These are phyloP conservation scores for Chaetomium sp. DNA, from an alignment of 2,329 filamentous ascomycete species.

Conservation along the genomic window DNA sequence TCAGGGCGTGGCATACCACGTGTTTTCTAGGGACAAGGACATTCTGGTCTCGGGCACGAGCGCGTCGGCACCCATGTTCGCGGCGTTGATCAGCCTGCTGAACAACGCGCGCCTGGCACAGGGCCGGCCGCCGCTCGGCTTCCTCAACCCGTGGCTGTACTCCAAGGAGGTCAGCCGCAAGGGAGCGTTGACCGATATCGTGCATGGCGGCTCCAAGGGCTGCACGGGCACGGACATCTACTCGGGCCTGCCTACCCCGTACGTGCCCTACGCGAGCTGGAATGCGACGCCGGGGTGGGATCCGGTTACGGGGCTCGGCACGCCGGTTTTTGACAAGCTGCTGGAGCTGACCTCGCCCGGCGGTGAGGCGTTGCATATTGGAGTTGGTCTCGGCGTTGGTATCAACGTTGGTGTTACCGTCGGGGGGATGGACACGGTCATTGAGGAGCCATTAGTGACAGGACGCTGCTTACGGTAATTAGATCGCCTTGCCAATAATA, in stretches of 20 bases:
- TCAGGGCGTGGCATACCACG: slow-evolving; percentile 47
- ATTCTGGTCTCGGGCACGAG: slow-evolving; percentile 37
- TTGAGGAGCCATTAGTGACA: neutral
- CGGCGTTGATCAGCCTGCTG: slow-evolving; percentile 46
- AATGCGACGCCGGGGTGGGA: slow-evolving; percentile 41
- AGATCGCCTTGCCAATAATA: neutral
- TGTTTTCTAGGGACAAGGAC: slow-evolving; percentile 34
- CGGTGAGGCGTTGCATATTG: slow-evolving; percentile 7
- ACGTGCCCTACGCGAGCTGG: slow-evolving; percentile 32
- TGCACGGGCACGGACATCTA: slow-evolving; percentile 20
- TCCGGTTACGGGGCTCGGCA: slow-evolving; percentile 39
- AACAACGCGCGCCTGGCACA: slow-evolving; percentile 46
- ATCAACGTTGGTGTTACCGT: neutral
- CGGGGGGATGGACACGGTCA: neutral
- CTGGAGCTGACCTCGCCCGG: slow-evolving; percentile 21
- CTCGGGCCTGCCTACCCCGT: slow-evolving; percentile 19
- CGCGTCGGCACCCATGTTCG: slow-evolving; percentile 46
- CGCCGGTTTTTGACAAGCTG: slow-evolving; percentile 32
- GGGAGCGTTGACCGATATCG: slow-evolving; percentile 21
- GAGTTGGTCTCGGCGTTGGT: neutral
- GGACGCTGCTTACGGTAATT: neutral
- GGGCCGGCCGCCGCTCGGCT: slow-evolving; percentile 44
- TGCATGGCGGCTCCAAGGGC: slow-evolving; percentile 29
- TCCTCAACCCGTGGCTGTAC: slow-evolving; percentile 47
- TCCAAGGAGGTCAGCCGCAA: slow-evolving; percentile 2